Evolutionary conservation across 2,329 filamentous ascomycete genomes (phyloP).

Genomic region (Fusarium robinianum): DNA sequence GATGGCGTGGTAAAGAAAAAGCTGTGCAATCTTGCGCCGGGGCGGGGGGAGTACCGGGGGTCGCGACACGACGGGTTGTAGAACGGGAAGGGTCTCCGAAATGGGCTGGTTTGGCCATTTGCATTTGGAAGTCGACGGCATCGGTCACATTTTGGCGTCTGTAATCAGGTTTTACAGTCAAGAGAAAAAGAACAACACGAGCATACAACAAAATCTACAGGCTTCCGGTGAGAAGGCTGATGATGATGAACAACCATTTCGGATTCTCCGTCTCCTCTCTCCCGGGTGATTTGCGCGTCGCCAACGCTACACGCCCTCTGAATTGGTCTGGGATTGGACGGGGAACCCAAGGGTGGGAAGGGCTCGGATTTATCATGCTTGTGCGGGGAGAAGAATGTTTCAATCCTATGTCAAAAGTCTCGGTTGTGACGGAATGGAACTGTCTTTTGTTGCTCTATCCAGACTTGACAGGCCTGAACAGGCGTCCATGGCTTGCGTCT

Average conservation of each 20-base stretch:
- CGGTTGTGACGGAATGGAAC: background rate
- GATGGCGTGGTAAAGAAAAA: conserved; percentile 98
- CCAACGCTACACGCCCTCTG: too few relatives aligned
- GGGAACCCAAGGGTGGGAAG: too few relatives aligned
- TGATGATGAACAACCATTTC: conserved; percentile 39
- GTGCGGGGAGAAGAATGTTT: too few relatives aligned
- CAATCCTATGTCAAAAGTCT: too few relatives aligned
- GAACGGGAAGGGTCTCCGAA: conserved; percentile 52
- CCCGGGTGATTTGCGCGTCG: conserved; percentile 29
- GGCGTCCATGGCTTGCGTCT: conserved; percentile 6
- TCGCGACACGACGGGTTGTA: conserved; percentile 49
- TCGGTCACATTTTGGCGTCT: conserved; percentile 69
- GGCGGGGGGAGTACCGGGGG: conserved; percentile 37
- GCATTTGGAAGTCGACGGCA: conserved; percentile 69
- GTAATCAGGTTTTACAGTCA: conserved; percentile 68
- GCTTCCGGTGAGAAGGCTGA: conserved; percentile 42
- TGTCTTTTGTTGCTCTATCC: background rate
- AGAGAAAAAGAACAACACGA: conserved; percentile 54
- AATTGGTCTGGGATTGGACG: too few relatives aligned
- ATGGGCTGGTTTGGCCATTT: conserved; percentile 64
- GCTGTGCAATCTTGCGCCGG: conserved; percentile 39
- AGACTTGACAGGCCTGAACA: conserved; percentile 10
- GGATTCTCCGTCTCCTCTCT: conserved; percentile 26
- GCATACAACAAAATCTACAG: conserved; percentile 46
- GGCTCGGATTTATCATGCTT: too few relatives aligned